Evolutionary conservation across 768 basidiomycete genomes (phyloP).

Genomic region (Coprinopsis sp.): DNA sequence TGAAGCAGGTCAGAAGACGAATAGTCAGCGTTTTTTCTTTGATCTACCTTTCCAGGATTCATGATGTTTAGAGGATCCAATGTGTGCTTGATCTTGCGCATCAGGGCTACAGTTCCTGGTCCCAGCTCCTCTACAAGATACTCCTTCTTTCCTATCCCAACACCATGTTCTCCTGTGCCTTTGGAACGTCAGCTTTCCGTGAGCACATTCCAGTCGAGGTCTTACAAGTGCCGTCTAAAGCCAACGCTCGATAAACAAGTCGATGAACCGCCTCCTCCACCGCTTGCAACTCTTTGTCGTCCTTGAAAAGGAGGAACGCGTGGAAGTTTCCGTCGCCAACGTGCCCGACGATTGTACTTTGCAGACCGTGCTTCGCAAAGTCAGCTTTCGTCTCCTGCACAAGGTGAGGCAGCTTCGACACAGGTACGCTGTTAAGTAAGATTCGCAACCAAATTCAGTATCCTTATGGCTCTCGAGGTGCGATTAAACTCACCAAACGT

Average conservation of each 20-base stretch:
- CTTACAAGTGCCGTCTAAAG: conserved; percentile 74
- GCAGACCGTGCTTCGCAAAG: conserved; percentile 49
- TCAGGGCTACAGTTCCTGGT: conserved; percentile 71
- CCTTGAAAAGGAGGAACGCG: conserved; percentile 52
- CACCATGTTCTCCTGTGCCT: conserved; percentile 87
- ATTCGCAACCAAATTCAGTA: neutral
- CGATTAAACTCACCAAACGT: conserved; percentile 65
- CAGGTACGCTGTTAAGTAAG: conserved; percentile 49
- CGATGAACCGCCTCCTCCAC: conserved; percentile 63
- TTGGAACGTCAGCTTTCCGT: neutral
- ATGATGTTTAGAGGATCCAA: conserved; percentile 78
- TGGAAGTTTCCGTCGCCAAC: conserved; percentile 70
- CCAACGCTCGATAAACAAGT: conserved; percentile 65
- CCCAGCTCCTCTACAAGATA: conserved; percentile 85
- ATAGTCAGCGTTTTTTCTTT: neutral
- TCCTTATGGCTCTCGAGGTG: neutral
- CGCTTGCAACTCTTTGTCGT: conserved; percentile 51
- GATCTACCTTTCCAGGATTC: conserved; percentile 74
- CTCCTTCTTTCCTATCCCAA: conserved; percentile 82
- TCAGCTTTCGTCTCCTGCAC: conserved; percentile 80
- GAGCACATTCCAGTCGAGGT: conserved; percentile 1
- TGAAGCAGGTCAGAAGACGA: neutral
- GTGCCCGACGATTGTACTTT: conserved; percentile 75
- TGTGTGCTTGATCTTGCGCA: conserved; percentile 78
- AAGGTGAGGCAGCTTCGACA: conserved; percentile 62